phyloP scores from a whole-genome alignment of 257 asterid species.

The Jacaranda copaia region DNA sequence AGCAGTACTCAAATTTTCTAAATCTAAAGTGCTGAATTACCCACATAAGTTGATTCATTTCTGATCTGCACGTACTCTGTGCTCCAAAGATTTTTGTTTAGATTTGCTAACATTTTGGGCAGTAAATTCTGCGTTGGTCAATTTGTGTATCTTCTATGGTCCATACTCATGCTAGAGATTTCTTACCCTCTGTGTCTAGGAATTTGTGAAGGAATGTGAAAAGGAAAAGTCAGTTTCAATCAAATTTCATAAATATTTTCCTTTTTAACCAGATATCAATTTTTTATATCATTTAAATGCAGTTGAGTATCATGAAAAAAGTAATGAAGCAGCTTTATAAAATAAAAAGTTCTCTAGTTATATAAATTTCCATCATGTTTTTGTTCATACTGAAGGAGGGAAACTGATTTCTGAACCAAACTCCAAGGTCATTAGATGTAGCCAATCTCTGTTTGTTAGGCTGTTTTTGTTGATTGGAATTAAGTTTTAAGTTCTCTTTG shows the following conservation, averaged over 20 bases:
- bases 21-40: not conserved
- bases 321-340: not conserved
- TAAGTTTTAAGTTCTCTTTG: constrained; percentile 11
- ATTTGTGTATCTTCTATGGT: constrained; percentile 4
- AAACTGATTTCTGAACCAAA: not conserved
- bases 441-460: not conserved
- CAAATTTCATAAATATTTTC: not conserved
- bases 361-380: not conserved
- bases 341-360: not conserved
- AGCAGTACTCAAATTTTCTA: not conserved
- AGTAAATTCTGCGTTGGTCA: not conserved
- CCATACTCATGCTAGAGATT: not conserved
- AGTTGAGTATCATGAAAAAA: constrained; percentile 20
- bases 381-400: too few species aligned
- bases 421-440: not conserved
- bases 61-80: constrained; percentile 5
- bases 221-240: not conserved
- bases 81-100: not conserved
- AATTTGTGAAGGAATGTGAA: not conserved
- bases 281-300: not conserved
- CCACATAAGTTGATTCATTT: not conserved
- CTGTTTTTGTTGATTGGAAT: constrained; percentile 21
- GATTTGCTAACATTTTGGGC: not conserved
- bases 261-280: not conserved
- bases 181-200: not conserved